Evolutionary conservation across 2,329 filamentous ascomycete species (phyloP), one percentile per base, ranked within the genome.

Genomic region (Aspergillus tanneri): DNA sequence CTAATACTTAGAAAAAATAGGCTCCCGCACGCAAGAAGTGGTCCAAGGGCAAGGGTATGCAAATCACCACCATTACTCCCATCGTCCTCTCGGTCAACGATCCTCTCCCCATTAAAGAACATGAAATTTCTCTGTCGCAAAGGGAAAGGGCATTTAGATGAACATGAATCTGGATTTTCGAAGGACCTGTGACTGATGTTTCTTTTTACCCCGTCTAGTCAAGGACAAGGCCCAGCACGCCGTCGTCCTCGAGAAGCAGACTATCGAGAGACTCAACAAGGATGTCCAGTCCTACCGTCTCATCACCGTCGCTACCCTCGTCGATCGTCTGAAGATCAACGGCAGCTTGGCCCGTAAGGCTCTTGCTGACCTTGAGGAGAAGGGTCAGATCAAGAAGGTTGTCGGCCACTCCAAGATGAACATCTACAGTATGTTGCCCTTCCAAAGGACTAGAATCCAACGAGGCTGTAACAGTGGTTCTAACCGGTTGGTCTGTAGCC

Each of bases 201-300:
- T 53, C 55, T 57, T 52, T 47, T 47, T 10, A 16, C 30, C n/a
- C 47, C 37, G 19, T 60, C 81, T 76, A 90, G 93, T 99, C 83
- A 99, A 99, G 93, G 93, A 99, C 86, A 99, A 99, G 91, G 92
- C 93, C 79, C 88, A 97, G 78, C 93, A 99, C 85, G 89, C 73
- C 77, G 93, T 99, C 78, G 83, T 97, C 73, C 90, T 99, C 80
- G 93, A 99, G 84, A 99, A 99, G 86, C 74, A 82, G 79, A 96
- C 87, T 73, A 88, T 87, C 65, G 93, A 99, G 80, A 96, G 95
- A 84, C 90, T 99, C 77, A 88, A 96, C 84, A 99, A 99, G 84
- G 93, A 99, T 85, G 95, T 99, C 70, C 93, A 97, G 80, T 96
- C 93, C 61, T 99, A 97, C 88, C 90, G 93, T 73, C 90, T 99